Evolutionary conservation across 2,329 filamentous ascomycete genomes (phyloP).

Genomic region (Colletotrichum sp.): DNA sequence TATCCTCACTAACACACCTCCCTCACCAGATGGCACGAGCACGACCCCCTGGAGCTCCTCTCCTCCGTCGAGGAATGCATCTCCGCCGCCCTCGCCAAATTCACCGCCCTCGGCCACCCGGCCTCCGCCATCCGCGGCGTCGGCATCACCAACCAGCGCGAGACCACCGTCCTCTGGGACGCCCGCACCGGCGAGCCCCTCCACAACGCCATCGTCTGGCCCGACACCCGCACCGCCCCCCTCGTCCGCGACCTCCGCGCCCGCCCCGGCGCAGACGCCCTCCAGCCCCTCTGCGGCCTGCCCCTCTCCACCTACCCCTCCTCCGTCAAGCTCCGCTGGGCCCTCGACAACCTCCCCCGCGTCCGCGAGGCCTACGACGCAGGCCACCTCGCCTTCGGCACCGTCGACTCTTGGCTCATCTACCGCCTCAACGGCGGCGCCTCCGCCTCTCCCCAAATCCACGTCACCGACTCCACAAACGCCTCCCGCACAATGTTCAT

Average conservation of each 20-base stretch:
- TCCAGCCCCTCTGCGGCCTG: constrained; percentile 77
- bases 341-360: constrained; percentile 72
- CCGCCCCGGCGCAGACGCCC: constrained; percentile 69
- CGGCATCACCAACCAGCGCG: constrained; percentile 89
- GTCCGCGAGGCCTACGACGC: constrained; percentile 80
- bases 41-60: constrained; percentile 80
- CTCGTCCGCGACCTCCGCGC: constrained; percentile 80
- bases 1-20: not conserved
- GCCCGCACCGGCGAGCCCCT: constrained; percentile 79
- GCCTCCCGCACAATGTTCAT: constrained; percentile 95
- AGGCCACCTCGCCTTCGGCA: constrained; percentile 80
- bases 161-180: constrained; percentile 89
- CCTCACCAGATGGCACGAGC: constrained; percentile 81
- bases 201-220: constrained; percentile 88
- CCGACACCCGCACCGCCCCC: constrained; percentile 77
- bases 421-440: constrained; percentile 82
- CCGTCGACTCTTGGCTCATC: constrained; percentile 87
- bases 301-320: constrained; percentile 90
- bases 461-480: constrained; percentile 88
- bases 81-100: constrained; percentile 74
- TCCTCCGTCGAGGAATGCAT: constrained; percentile 80
- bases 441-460: constrained; percentile 62
- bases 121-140: constrained; percentile 75
- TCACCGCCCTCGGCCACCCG: constrained; percentile 72
- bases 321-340: constrained; percentile 84